Base-by-base conservation (phyloP, 106 monocot species). In the Agapanthus africanus region DNA sequence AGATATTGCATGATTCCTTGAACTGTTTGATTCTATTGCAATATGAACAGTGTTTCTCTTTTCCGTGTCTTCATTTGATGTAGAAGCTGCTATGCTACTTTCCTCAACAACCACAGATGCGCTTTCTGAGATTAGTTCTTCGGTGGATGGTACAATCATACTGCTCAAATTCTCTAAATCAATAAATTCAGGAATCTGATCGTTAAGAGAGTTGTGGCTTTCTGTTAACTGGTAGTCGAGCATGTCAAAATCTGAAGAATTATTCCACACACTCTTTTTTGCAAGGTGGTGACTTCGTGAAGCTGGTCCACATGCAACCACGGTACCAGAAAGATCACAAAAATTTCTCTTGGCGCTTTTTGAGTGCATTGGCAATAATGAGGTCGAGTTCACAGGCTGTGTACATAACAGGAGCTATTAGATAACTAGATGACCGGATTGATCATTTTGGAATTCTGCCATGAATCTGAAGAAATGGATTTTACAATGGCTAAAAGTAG, bases 231-330 rank as follows among this genome's bases (percentile, higher is more conserved):
- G 51, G 41, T 37, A 21, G n/a, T 61, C 69, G 32, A 68, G 32
- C n/a, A 69, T 63, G 25, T 38, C 32, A 68, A 8, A 14, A 67
- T 74, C 54, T 9, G 36, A 33, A 59, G 16, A 34, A 67, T 71
- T 30, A 67, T 40, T 52, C 10, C 66, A 59, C 74, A 51, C 60
- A 22, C 27, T 77, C 38, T 82, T 81, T 18, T 59, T 49, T 63
- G n/a, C n/a, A 59, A 77, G 71, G 40, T 72, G 71, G 54, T 52
- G 77, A 40, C 51, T 77, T 76, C 71, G 81, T 23, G 52, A 50
- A 70, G 63, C 37, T 40, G 65, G 61, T 69, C 40, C 44, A 51
- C 44, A 31, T 71, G 15, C 25, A 78, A 44, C 22, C 54, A 54
- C 60, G 30, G 37, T 65, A 22, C 49, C 44, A 40, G 47, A 64